These are phyloP conservation scores for Trichoderma sp. DNA, from an alignment of 2,329 filamentous ascomycete species.

Conservation along the genomic window DNA sequence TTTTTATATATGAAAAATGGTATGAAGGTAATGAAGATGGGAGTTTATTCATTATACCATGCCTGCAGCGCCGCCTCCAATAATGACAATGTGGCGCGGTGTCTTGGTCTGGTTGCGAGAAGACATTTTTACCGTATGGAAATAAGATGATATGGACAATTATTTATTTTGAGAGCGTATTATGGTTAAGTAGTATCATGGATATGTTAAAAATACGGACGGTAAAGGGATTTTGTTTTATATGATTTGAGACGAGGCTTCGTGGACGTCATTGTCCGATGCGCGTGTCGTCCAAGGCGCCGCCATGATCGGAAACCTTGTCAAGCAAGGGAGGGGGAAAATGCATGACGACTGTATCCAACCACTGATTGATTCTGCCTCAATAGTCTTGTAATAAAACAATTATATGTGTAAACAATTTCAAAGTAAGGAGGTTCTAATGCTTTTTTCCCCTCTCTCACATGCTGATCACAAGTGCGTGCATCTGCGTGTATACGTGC, in stretches of 20 bases:
- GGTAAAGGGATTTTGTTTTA: not conserved
- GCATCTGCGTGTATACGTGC: not conserved
- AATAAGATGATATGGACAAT: not conserved
- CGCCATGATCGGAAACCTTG: constrained; percentile 11
- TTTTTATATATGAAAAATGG: not conserved
- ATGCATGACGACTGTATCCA: not conserved
- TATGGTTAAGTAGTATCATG: not conserved
- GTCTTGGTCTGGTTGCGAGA: not conserved
- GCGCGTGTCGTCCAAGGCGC: constrained; percentile 1
- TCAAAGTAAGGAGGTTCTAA: not conserved
- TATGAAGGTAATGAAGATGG: not conserved
- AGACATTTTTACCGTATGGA: not conserved
- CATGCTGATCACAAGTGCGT: not conserved
- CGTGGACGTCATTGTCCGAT: constrained; percentile 24
- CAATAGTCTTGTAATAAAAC: not conserved
- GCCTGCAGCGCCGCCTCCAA: constrained; percentile 62
- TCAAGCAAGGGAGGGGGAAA: not conserved
- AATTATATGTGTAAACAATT: not conserved
- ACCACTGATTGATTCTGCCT: not conserved
- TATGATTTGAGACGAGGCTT: not conserved
- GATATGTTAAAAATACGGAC: not conserved
- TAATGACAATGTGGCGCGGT: constrained; percentile 52
- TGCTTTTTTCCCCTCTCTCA: not conserved
- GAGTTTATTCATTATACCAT: constrained; percentile 40
- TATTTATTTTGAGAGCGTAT: not conserved